A percentile compares a stretch with the other conserved stretches of the same genome.
Evolutionary conservation across 1,284 basidiomycete genomes (phyloP).

Genomic region (Moesziomyces aphidis): DNA sequence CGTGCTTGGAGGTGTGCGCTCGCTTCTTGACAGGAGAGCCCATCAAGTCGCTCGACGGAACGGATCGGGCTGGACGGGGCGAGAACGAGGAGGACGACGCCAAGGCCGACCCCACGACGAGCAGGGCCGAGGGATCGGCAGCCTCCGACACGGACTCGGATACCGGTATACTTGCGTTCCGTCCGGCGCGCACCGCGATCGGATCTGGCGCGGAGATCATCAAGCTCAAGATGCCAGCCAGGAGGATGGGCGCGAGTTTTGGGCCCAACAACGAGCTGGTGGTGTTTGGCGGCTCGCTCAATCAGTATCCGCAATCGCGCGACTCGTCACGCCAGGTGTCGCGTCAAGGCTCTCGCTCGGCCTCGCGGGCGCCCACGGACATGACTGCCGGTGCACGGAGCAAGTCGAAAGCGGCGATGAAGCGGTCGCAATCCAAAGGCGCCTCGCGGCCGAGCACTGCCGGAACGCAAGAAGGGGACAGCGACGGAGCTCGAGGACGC

Average conservation of each 20-base stretch:
- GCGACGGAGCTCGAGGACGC: conserved; percentile 3
- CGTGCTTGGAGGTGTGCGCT: conserved; percentile 53
- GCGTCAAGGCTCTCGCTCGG: conserved; percentile 12
- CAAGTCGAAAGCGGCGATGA: conserved; percentile 17
- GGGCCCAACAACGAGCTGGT: conserved; percentile 49
- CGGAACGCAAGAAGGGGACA: conserved; percentile 6
- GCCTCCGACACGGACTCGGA: conserved; percentile 27
- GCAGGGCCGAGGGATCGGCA: conserved; percentile 16
- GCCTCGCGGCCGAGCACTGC: conserved; percentile 4
- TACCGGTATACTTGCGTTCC: conserved; percentile 16
- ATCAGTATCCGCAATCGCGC: conserved; percentile 26
- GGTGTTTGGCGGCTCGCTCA: conserved; percentile 37
- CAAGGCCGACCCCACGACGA: conserved; percentile 16
- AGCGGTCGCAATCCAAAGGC: conserved; percentile 15
- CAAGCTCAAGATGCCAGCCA: conserved; percentile 30
- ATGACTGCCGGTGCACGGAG: conserved; percentile 1
- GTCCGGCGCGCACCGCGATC: conserved; percentile 9
- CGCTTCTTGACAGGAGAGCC: conserved; percentile 57
- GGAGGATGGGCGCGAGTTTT: conserved; percentile 47
- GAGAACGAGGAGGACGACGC: conserved; percentile 5
- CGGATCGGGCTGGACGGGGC: conserved; percentile 8
- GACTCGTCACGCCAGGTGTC: conserved; percentile 19
- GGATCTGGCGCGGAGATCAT: conserved; percentile 3
- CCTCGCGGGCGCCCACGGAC: conserved; percentile 15
- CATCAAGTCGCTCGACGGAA: conserved; percentile 45